Conservation (phyloP, 768 basidiomycete genomes). For the Paxillus involutus region DNA sequence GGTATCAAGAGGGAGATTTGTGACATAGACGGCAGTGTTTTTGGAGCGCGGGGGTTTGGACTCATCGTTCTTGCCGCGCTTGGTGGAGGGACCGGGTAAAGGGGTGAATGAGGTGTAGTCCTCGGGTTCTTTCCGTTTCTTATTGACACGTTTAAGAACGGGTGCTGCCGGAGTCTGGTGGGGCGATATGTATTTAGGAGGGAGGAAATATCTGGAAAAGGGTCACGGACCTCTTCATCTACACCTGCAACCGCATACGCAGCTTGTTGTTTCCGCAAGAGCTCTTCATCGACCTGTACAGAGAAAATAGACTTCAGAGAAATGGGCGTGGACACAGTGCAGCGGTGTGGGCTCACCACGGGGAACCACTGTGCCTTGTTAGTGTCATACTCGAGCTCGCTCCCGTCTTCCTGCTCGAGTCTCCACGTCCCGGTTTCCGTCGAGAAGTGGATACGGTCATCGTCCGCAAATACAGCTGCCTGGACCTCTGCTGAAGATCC, state of each 20-base stretch:
- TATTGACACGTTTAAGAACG: slow-evolving; percentile 75
- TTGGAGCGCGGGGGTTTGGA: slow-evolving; percentile 64
- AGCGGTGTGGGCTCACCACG: slow-evolving; percentile 54
- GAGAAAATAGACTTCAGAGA: slow-evolving; percentile 2
- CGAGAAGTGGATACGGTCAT: slow-evolving; percentile 82
- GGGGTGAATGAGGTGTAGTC: slow-evolving; percentile 65
- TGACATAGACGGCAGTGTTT: slow-evolving; percentile 91
- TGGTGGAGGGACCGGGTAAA: slow-evolving; percentile 55
- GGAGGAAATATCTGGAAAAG: slow-evolving; percentile 18
- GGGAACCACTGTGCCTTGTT: slow-evolving; percentile 79
- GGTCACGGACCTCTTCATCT: slow-evolving; percentile 78
- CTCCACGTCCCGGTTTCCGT: slow-evolving; percentile 78
- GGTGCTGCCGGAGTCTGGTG: slow-evolving; percentile 83
- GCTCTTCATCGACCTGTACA: slow-evolving; percentile 80
- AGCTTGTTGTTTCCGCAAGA: slow-evolving; percentile 87
- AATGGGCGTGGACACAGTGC: background rate
- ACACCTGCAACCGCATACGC: slow-evolving; percentile 92
- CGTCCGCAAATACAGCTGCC: slow-evolving; percentile 71
- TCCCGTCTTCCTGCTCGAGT: slow-evolving; percentile 85
- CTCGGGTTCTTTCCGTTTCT: slow-evolving; percentile 74
- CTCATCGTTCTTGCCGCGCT: slow-evolving; percentile 65
- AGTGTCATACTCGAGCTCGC: slow-evolving; percentile 88
- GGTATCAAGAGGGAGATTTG: slow-evolving; percentile 75
- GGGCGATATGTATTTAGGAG: slow-evolving; percentile 19
- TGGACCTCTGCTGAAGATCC: slow-evolving; percentile 56